These are phyloP conservation scores for Myriangium duriaei DNA, from an alignment of 2,329 filamentous ascomycete genomes.

Conservation along the genomic window DNA sequence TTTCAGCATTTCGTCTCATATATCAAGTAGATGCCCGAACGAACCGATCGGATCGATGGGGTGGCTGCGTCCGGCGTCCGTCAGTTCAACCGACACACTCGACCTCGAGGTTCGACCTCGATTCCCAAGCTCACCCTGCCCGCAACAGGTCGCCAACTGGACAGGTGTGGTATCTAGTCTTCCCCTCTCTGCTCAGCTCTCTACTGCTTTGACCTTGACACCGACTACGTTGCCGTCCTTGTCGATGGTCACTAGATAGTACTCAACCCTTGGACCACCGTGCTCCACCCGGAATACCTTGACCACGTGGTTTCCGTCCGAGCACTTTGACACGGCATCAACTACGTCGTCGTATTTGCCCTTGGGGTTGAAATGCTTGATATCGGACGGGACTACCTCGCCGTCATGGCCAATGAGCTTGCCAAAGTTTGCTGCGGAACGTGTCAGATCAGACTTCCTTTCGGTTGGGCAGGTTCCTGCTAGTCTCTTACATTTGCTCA, in stretches of 20 bases:
- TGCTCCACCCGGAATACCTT: conserved; percentile 60
- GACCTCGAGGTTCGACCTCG: too few species aligned
- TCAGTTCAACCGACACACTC: too few species aligned
- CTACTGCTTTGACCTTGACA: conserved; percentile 63
- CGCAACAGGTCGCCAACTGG: too few species aligned
- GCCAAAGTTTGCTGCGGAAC: conserved; percentile 47
- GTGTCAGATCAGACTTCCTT: too few species aligned
- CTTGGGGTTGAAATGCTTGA: conserved; percentile 59
- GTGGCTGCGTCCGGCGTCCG: too few species aligned
- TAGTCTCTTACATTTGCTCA: conserved; percentile 40
- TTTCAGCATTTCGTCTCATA: too few species aligned
- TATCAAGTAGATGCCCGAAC: too few species aligned
- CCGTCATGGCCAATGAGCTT: conserved; percentile 49
- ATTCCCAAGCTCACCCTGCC: too few species aligned
- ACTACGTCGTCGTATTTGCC: conserved; percentile 58
- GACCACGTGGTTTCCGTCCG: conserved; percentile 46
- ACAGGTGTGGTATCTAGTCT: too few species aligned
- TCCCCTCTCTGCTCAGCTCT: conserved; percentile 34
- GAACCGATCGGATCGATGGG: too few species aligned
- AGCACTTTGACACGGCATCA: conserved; percentile 55
- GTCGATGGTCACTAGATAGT: conserved; percentile 62
- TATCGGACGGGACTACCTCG: conserved; percentile 52
- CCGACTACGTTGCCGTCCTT: conserved; percentile 54
- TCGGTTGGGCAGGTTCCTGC: conserved; percentile 1
- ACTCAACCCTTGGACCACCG: conserved; percentile 55